Evolutionary conservation across 306 rosid species (phyloP), one percentile per base, ranked within the genome.

Genomic region (Nissolia schottii): DNA sequence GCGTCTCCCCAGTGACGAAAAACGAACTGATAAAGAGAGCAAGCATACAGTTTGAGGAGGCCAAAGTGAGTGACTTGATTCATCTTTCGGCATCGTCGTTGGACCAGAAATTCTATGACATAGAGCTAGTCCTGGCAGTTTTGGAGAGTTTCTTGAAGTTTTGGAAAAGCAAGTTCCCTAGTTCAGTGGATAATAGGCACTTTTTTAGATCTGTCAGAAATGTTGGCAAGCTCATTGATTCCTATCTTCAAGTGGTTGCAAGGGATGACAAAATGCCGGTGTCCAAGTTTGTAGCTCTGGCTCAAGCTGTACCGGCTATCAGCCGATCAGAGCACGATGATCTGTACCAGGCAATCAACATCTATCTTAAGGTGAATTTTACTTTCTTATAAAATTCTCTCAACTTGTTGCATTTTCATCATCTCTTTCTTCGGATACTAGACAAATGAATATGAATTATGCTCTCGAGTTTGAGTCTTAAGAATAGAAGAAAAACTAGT

Each of bases 231-330:
- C 84, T 94, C 73, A 74, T 94, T 25, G 98, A 94, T 86, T 81
- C 89, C n/a, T 94, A 94, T 73, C 96, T 94, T 67, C 97, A 88
- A 80, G 90, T 86, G 40, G 86, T 89, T 10, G 97, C 93, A 38
- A 87, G 76, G 77, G 97, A 91, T 80, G 85, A 41, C 34, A 83
- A 86, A 12, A 85, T 91, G 96, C 85, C 92, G 5, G 90, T 91
- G 23, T 73, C 83, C 3, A 91, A 94, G 75, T 71, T 94, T 58
- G 88, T 79, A 7, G 72, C 86, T 73, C 81, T 94, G 29, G 87
- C 88, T 20, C 92, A 94, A 82, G 71, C 94, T 28, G 80, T 94
- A 55, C 96, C 98, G 3, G 96, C 87, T 67, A 76, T 94, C 65
- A 89, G 92, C 16, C 78, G 97, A 62, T 76, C 75, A 40, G 85